Conservation (phyloP, 257 asterid genomes). For the Dorcoceras hygrometricum region DNA sequence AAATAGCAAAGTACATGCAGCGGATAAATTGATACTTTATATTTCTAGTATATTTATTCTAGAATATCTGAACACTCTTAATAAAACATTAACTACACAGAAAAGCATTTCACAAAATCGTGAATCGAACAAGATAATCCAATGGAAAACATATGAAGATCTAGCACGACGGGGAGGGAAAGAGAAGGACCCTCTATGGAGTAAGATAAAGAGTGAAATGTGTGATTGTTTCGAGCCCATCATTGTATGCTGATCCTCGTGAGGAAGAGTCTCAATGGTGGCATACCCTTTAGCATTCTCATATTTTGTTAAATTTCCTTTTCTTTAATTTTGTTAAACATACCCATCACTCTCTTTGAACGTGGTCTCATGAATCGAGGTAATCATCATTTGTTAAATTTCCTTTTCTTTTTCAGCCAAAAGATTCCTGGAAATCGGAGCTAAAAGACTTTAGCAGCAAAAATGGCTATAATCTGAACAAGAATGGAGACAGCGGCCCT, state of each 20-base stretch:
- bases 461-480: constrained; percentile 87
- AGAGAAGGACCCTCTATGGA: constrained; percentile 30
- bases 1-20: too few relatives aligned
- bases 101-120: not conserved
- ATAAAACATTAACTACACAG: too few relatives aligned
- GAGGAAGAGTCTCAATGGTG: constrained; percentile 73
- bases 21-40: too few relatives aligned
- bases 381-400: constrained; percentile 14
- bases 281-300: constrained; percentile 79
- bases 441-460: constrained; percentile 85
- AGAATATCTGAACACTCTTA: too few relatives aligned
- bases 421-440: constrained; percentile 73
- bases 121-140: constrained; percentile 6
- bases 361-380: constrained; percentile 2
- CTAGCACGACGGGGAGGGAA: too few relatives aligned
- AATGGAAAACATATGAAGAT: too few relatives aligned
- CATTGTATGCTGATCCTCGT: constrained; percentile 69
- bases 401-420: constrained; percentile 42
- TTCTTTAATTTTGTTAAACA: too few relatives aligned
- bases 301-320: too few relatives aligned
- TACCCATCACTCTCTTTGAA: constrained; percentile 6
- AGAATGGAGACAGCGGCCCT: constrained; percentile 91
- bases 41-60: too few relatives aligned
- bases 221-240: constrained; percentile 78
- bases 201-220: constrained; percentile 72